Conservation (phyloP, 2,329 filamentous ascomycete species). For the Penicillium olsonii region DNA sequence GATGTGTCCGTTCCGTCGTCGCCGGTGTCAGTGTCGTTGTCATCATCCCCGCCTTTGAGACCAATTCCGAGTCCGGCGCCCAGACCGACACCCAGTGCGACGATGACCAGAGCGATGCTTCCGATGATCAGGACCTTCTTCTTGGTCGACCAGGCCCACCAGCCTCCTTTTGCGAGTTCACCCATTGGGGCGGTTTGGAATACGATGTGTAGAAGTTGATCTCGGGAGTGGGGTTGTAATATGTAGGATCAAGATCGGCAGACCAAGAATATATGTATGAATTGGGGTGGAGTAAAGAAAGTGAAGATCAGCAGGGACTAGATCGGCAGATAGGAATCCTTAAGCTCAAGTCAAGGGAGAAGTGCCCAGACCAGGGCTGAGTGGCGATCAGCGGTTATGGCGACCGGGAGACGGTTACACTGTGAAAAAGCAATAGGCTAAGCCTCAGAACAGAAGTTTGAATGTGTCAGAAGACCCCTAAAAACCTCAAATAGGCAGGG, state of each 20-base stretch:
- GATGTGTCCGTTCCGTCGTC: slow-evolving; percentile 22
- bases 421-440: slow-evolving; percentile 3
- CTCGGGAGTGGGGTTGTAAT: neutral
- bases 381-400: slow-evolving; percentile 11
- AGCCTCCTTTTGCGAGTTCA: slow-evolving; percentile 24
- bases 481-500: neutral
- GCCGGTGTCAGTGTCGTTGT: slow-evolving; percentile 27
- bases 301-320: slow-evolving; percentile 3
- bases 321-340: slow-evolving; percentile 16
- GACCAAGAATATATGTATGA: neutral
- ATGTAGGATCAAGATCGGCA: neutral
- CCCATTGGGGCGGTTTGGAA: neutral
- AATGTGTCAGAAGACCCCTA: neutral
- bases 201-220: neutral
- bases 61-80: slow-evolving; percentile 62
- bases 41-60: slow-evolving; percentile 38
- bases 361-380: slow-evolving; percentile 11
- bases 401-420: slow-evolving; percentile 4
- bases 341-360: slow-evolving; percentile 14
- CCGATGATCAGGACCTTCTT: slow-evolving; percentile 35
- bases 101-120: slow-evolving; percentile 29
- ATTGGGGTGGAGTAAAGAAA: neutral
- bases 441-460: neutral
- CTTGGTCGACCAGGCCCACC: slow-evolving; percentile 33
- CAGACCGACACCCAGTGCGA: slow-evolving; percentile 57